A percentile compares a stretch with the other conserved stretches of the same genome.
Evolutionary conservation across 441 rosid species (phyloP).

Genomic region (Cnidoscolus chayamansa): DNA sequence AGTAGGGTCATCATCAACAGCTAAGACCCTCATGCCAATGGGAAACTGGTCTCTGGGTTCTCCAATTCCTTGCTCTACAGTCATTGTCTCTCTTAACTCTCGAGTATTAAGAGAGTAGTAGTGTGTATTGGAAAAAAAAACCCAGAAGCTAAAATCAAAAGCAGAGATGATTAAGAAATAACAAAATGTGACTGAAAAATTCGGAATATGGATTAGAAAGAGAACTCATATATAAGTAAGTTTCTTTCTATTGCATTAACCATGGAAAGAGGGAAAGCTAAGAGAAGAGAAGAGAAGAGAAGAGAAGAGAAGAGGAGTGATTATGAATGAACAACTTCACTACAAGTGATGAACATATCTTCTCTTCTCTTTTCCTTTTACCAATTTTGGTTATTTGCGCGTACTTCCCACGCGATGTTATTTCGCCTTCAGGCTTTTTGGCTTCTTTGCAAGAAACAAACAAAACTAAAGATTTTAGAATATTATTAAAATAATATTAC

Average conservation of each 20-base stretch:
- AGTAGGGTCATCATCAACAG: conserved; percentile 88
- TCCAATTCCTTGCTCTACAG: conserved; percentile 43
- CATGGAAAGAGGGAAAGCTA: background rate
- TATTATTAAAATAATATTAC: too few species aligned
- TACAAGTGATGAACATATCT: too few species aligned
- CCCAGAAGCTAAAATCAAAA: conserved; percentile 25
- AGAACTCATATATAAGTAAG: background rate
- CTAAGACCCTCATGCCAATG: conserved; percentile 81
- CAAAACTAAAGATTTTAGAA: too few species aligned
- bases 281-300: too few species aligned
- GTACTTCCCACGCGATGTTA: conserved; percentile 1
- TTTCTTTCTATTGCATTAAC: background rate
- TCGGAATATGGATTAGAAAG: conserved; percentile 7
- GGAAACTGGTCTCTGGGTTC: conserved; percentile 65
- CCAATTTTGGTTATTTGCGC: background rate
- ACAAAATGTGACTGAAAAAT: too few species aligned
- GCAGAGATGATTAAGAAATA: background rate
- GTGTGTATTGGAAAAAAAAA: background rate
- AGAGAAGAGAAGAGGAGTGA: background rate
- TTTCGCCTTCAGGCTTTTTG: background rate
- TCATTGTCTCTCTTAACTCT: conserved; percentile 32
- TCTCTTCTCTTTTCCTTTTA: background rate
- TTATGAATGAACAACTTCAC: background rate
- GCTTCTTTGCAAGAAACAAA: too few species aligned
- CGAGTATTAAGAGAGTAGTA: background rate